These are phyloP conservation scores for Ceratobasidium sp. DNA, from an alignment of 1,284 basidiomycete genomes.

Conservation along the genomic window DNA sequence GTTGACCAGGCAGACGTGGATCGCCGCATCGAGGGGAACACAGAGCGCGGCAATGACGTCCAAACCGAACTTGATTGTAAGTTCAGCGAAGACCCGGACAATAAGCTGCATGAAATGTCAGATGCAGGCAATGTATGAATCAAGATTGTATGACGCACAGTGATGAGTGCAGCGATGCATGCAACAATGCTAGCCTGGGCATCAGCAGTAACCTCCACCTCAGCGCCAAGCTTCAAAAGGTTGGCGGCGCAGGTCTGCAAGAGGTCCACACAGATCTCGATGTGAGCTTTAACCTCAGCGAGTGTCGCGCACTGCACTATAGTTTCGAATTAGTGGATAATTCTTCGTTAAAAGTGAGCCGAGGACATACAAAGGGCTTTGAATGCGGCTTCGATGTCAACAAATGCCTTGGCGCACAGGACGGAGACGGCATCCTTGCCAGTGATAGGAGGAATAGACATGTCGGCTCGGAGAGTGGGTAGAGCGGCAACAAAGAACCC, in stretches of 20 bases:
- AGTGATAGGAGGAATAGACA: not conserved
- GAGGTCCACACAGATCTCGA: not conserved
- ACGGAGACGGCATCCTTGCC: slow-evolving; percentile 6
- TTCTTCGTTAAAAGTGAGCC: not conserved
- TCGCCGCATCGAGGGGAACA: not conserved
- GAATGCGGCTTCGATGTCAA: not conserved
- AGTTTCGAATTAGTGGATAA: not conserved
- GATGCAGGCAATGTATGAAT: too few relatives aligned
- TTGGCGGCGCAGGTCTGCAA: not conserved
- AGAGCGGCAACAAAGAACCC: not conserved
- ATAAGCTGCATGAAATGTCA: not conserved
- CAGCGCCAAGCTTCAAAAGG: slow-evolving; percentile 2
- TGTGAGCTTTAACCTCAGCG: not conserved
- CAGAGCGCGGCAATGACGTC: not conserved
- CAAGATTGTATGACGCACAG: too few relatives aligned
- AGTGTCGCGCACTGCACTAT: not conserved
- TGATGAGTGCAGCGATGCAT: slow-evolving; percentile 12
- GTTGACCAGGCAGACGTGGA: not conserved
- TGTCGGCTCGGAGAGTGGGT: not conserved
- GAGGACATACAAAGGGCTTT: not conserved
- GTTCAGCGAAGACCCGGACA: not conserved
- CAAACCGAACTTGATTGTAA: not conserved
- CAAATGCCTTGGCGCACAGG: not conserved
- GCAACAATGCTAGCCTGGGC: slow-evolving; percentile 19
- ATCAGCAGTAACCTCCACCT: not conserved